A percentile compares a stretch with the other conserved stretches of the same genome.
Evolutionary conservation across 140 eudicot species (phyloP).

Genomic region (Bidens hawaiensis): DNA sequence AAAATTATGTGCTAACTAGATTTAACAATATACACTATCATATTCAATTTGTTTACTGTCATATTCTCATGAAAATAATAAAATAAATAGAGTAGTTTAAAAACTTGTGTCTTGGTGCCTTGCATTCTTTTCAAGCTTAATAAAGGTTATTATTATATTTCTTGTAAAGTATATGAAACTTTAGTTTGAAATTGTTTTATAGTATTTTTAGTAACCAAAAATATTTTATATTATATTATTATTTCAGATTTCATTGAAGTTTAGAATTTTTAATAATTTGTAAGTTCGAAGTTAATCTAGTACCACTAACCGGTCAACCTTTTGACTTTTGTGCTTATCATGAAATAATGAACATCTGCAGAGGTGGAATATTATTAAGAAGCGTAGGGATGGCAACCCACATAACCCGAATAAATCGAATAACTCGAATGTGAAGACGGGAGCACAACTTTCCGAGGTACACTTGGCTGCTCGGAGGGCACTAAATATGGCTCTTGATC

Average conservation of each 20-base stretch:
- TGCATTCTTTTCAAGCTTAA: neutral
- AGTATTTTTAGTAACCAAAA: neutral
- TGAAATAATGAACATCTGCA: conserved; percentile 36
- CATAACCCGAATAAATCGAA: too few relatives aligned
- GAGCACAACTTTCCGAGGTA: conserved; percentile 66
- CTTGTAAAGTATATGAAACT: neutral
- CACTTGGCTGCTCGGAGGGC: conserved; percentile 77
- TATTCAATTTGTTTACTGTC: neutral
- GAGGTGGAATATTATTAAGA: conserved; percentile 83
- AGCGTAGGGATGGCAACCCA: conserved; percentile 45
- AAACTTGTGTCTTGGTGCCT: too few relatives aligned
- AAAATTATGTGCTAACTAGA: too few relatives aligned
- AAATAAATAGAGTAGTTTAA: neutral
- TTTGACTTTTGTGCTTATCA: conserved; percentile 12
- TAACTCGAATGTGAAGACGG: conserved; percentile 41
- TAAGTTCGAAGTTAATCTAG: neutral
- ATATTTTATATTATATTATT: neutral
- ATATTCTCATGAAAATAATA: neutral
- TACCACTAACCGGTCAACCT: neutral
- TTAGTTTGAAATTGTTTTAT: neutral
- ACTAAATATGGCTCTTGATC: conserved; percentile 59
- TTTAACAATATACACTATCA: too few relatives aligned
- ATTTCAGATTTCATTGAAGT: neutral
- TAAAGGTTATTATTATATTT: too few relatives aligned
- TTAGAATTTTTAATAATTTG: neutral